Base-by-base conservation (phyloP, 306 rosid genomes). In the Corylus heterophylla region DNA sequence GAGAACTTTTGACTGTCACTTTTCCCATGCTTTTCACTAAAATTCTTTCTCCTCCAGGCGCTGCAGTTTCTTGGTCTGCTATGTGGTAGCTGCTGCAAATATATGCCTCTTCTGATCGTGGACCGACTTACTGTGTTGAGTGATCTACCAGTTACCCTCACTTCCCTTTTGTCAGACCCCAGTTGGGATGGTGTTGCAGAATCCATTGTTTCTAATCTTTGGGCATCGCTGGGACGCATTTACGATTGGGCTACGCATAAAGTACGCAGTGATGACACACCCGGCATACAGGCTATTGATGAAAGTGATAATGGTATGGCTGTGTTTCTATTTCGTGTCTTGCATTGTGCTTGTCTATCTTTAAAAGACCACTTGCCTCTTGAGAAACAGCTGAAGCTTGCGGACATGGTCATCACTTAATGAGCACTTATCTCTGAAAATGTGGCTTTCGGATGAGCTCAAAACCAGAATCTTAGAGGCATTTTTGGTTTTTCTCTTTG, bases 51-150 rank as follows among this genome's bases (percentile, higher is more conserved):
- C 25, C 61, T 81, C 52, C 90, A 95, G 97, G 94, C 92, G 3
- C 75, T 92, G 77, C 89, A 69, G 74, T 92, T 92, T 87, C 73
- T 91, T 47, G 97, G 95, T 74, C 85, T 92, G 76, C 86, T 95
- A 27, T 90, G 97, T 12, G 93, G 96, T 74, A 74, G 89, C 83
- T 87, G 89, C 85, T 83, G 97, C 93, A 91, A 94, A 83, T 94
- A 92, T 63, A 91, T 94, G 98, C 93, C 98, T 63, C 52, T 91
- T 18, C 89, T 95, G 82, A 86, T 85, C 56, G 85, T 90, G 76
- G 94, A 95, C 80, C 90, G 83, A 77, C 88, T 63, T 9, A 39
- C 68, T 2, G 92, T 95, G 79, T 81, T 90, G 84, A 83, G 79
- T 68, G 93, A 95, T 90, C 87, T 95, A 71, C 98, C 98, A 11